phyloP scores from a whole-genome alignment of 2,329 filamentous ascomycete genomes.

The Pseudopyricularia cyperi region DNA sequence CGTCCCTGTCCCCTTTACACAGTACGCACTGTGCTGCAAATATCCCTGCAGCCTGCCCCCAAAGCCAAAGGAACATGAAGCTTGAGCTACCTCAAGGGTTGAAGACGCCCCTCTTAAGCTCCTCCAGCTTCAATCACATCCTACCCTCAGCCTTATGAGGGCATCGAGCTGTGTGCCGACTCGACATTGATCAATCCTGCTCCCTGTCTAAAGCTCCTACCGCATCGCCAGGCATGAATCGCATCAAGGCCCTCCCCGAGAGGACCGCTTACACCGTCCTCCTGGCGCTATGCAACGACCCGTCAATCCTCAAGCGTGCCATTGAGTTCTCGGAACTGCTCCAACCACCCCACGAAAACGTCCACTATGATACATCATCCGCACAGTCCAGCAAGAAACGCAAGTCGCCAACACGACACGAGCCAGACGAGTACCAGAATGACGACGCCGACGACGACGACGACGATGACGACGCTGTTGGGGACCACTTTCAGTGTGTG shows the following conservation, averaged over 20 bases:
- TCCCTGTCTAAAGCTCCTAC: not conserved
- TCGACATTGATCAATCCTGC: no score
- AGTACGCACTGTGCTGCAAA: no score
- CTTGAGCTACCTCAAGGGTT: no score
- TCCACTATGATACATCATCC: not conserved
- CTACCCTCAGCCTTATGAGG: no score
- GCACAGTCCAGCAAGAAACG: not conserved
- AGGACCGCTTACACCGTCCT: conserved; percentile 1
- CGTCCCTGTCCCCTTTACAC: no score
- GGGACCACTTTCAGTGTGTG: not conserved
- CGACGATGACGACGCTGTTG: not conserved
- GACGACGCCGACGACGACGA: not conserved
- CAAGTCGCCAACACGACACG: not conserved
- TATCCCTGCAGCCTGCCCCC: no score
- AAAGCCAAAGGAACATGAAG: no score
- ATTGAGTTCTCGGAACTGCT: not conserved
- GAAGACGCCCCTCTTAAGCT: no score
- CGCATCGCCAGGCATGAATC: not conserved
- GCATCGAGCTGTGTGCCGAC: no score
- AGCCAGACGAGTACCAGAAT: no score
- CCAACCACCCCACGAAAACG: not conserved
- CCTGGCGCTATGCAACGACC: not conserved
- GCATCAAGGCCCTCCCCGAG: not conserved
- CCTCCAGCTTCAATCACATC: no score
- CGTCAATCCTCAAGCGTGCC: not conserved